Base-by-base conservation (phyloP, 495 filamentous ascomycete species). In the Aspergillus avenaceus region DNA sequence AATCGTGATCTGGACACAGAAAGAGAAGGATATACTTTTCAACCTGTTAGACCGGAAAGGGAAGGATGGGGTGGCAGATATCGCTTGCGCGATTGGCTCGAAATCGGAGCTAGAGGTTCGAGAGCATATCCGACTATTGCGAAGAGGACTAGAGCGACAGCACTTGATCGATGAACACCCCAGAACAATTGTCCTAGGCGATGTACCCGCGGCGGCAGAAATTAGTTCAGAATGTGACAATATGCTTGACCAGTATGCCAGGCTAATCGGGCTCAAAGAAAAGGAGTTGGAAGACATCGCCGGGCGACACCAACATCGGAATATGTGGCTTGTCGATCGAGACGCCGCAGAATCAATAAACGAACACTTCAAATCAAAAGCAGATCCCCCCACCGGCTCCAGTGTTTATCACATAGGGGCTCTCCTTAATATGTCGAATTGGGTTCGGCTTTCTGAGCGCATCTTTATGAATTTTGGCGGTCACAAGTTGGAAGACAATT, bases 401-500 rank as follows among this genome's bases (percentile, higher is more conserved):
- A 49, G 67, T 25, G 62, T 72, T 5, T 58, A 74, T 8, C 76
- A 78, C 12, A 72, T 80, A 27, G 73, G 80, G 1, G 67, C 74
- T 45, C 53, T 95, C 0, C 77, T 95, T 23, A 62, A 73, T 28
- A 53, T 84, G 5, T 64, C 67, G 14, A 74, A 63, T 8, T 91
- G 85, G 84, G 67, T 93, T 5, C 53, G 66, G 13, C 67, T 95
- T 5, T 86, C 87, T 0, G 69, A 74, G 19, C 71, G 72, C 4
- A 31, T 92, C 1, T 93, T 95, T 58, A 95, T 96, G 91, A 92
- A 93, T 62, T 76, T 79, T 4, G 67, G 72, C 2, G 67, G 77
- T 27, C 49, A 60, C 38, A 50, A 60, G 32, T 61, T 67, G 18
- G 79, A 85, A 31, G 74, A 83, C 41, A 90, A 90, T 56, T 95